Evolutionary conservation across 176 grass and related monocot species (phyloP).

Genomic region (Paspalum notatum): DNA sequence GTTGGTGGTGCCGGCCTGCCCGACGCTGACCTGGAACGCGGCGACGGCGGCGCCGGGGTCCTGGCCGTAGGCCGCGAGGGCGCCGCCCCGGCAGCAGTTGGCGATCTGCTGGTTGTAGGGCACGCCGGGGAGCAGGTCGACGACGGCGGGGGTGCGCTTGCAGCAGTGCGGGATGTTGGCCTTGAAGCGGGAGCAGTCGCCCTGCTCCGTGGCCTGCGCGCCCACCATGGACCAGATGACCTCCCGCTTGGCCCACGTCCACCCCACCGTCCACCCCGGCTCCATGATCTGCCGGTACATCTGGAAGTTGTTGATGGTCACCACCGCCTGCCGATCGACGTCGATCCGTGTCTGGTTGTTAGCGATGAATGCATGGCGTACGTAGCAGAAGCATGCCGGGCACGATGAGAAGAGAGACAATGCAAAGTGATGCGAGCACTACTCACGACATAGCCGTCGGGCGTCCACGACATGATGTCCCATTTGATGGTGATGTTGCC

Average conservation of each 20-base stretch:
- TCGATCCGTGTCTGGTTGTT: not conserved
- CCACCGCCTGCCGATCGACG: conserved; percentile 52
- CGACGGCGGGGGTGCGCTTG: conserved; percentile 67
- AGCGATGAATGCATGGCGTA: not conserved
- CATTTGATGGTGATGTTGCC: conserved; percentile 99
- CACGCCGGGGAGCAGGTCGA: conserved; percentile 86
- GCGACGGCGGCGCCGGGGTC: conserved; percentile 55
- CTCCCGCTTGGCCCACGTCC: conserved; percentile 84
- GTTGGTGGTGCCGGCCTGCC: conserved; percentile 79
- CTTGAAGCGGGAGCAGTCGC: conserved; percentile 97
- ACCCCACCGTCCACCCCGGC: conserved; percentile 80
- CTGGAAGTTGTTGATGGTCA: conserved; percentile 98
- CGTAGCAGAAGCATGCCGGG: not conserved
- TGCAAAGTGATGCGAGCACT: conserved; percentile 12
- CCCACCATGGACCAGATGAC: conserved; percentile 99
- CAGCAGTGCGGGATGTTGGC: conserved; percentile 81
- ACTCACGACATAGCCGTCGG: conserved; percentile 95
- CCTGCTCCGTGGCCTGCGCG: conserved; percentile 88
- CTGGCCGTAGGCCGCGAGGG: conserved; percentile 67
- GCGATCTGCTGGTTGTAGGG: conserved; percentile 98
- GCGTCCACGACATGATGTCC: conserved; percentile 95
- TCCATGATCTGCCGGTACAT: conserved; percentile 84
- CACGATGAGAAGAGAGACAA: not conserved
- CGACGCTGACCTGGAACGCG: conserved; percentile 89
- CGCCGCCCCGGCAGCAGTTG: conserved; percentile 89